Base-by-base conservation (phyloP, 208 protist genomes). In the Phytomonas sp. region DNA sequence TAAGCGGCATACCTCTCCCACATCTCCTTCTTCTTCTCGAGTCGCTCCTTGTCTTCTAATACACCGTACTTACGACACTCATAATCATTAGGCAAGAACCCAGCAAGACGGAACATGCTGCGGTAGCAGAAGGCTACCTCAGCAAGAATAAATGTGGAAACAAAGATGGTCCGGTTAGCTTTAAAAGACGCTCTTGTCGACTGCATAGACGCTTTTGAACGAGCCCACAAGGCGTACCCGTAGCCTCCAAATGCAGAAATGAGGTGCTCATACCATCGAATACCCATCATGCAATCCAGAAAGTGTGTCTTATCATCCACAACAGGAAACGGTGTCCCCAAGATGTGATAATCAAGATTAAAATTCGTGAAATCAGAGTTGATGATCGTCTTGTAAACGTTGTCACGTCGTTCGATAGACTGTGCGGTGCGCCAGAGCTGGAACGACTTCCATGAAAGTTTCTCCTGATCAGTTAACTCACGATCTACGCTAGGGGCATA, bases 1-100 rank as follows among this genome's bases (percentile, higher is more conserved):
- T 94, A 94, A 29, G 82, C 85, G 23, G 83, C 79, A 74, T 94
- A 96, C 74, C 92, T 92, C 56, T 81, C 78, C 91, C 91, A 96
- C 72, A 93, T 63, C 53, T 76, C 66, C 62, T 83, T 89, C 74
- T 94, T 96, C 51, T 77, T 67, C 69, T 92, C 83, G 61, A 94
- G 74, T 3, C 87, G 82, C 73, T 89, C 77, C 72, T 84, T 82
- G 67, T 83, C 77, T 70, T 96, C 88, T 73, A 92, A 64, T 51
- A 96, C 91, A 29, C 91, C 91, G 62, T 92, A 96, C 74, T 93
- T 93, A 11, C 80, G 77, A 64, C 91, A 96, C 74, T 94, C 91
- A 73, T 90, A 83, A 67, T 94, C 91, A 77, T 96, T 96, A 34
- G 88, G 83, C 30, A 92, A 76, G 68, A 91, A 85, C 15, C 91